Percentiles rank a stretch among this genome's conserved stretches.
phyloP scores from a whole-genome alignment of 208 protist genomes.

The Trypanosoma platydactyli region DNA sequence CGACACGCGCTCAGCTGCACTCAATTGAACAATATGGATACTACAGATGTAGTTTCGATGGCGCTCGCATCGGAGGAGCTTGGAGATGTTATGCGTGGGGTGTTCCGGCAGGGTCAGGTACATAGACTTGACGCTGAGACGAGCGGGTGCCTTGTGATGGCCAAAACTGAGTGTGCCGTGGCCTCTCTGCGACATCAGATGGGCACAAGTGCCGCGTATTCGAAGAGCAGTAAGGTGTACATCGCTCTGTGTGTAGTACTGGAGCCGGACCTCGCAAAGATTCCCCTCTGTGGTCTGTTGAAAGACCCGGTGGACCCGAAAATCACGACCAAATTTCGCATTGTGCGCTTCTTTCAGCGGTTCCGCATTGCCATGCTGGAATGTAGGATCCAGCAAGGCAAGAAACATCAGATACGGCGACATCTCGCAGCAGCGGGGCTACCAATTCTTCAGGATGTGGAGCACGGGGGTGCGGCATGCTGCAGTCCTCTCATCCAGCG shows the following conservation, averaged over 20 bases:
- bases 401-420: slow-evolving; percentile 86
- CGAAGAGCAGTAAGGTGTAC: slow-evolving; percentile 65
- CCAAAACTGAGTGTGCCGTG: slow-evolving; percentile 52
- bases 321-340: slow-evolving; percentile 59
- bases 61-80: slow-evolving; percentile 23
- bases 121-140: slow-evolving; percentile 82
- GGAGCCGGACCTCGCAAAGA: slow-evolving; percentile 47
- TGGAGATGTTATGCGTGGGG: slow-evolving; percentile 5
- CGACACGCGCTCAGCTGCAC: slow-evolving; percentile 74
- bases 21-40: slow-evolving; percentile 24
- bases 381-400: slow-evolving; percentile 81
- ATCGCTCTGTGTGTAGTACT: slow-evolving; percentile 72
- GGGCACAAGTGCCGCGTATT: slow-evolving; percentile 69
- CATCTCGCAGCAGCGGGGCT: slow-evolving; percentile 72
- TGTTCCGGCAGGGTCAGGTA: slow-evolving; percentile 78
- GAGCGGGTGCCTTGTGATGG: slow-evolving; percentile 71
- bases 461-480: slow-evolving; percentile 78
- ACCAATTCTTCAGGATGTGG: slow-evolving; percentile 76
- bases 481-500: slow-evolving; percentile 52
- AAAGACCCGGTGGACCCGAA: slow-evolving; percentile 51
- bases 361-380: slow-evolving; percentile 64
- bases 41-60: slow-evolving; percentile 54
- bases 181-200: slow-evolving; percentile 78
- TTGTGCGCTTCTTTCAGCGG: slow-evolving; percentile 49
- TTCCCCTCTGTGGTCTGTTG: slow-evolving; percentile 51